These are phyloP conservation scores for Spinacia oleracea DNA, from an alignment of 179 eudicot species.

Conservation along the genomic window DNA sequence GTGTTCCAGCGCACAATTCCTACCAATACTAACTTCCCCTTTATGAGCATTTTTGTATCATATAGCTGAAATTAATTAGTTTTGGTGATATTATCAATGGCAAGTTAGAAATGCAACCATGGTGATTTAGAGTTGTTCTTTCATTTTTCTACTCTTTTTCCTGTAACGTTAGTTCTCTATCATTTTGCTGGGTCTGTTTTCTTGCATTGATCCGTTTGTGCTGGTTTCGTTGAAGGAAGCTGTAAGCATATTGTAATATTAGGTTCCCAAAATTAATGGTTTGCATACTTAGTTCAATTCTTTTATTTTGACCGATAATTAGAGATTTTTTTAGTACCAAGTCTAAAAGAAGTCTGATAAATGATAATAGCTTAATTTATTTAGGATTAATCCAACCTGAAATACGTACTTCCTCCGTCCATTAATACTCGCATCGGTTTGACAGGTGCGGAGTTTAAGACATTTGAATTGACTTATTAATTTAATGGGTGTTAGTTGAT, in stretches of 20 bases:
- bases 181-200: neutral
- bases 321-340: neutral
- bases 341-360: neutral
- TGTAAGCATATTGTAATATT: slow-evolving; percentile 33
- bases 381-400: neutral
- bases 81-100: neutral
- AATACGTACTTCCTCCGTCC: too few species aligned
- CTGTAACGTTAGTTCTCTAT: neutral
- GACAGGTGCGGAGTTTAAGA: too few species aligned
- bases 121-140: slow-evolving; percentile 23
- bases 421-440: too few species aligned
- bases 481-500: too few species aligned
- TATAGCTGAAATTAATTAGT: slow-evolving; percentile 30
- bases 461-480: too few species aligned
- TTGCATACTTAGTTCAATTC: slow-evolving; percentile 15
- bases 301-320: neutral
- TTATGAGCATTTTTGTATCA: slow-evolving; percentile 40
- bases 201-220: neutral
- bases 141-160: neutral
- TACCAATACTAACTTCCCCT: slow-evolving; percentile 40
- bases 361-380: neutral
- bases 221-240: slow-evolving; percentile 13
- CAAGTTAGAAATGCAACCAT: slow-evolving; percentile 19
- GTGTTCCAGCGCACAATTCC: slow-evolving; percentile 32
- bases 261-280: slow-evolving; percentile 19